phyloP scores from a whole-genome alignment of 2,329 filamentous ascomycete genomes.

The Diaporthe vaccinii region DNA sequence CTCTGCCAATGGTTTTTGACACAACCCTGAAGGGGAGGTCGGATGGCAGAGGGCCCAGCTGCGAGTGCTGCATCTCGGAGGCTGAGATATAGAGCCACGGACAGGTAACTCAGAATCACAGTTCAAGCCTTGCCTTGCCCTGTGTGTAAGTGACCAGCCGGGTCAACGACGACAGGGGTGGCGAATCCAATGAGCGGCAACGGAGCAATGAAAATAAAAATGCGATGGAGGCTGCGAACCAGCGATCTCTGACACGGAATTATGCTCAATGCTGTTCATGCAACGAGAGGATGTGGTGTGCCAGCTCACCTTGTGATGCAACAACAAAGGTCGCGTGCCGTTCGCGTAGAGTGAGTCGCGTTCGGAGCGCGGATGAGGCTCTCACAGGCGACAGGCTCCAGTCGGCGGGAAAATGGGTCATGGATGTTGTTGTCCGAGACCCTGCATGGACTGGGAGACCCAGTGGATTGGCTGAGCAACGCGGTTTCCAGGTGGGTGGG shows the following conservation, averaged over 20 bases:
- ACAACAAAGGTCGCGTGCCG: constrained; percentile 33
- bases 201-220: background rate
- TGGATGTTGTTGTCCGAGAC: constrained; percentile 33
- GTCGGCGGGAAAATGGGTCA: constrained; percentile 30
- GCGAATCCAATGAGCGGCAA: constrained; percentile 15
- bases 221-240: constrained; percentile 25
- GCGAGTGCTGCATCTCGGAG: constrained; percentile 76
- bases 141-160: constrained; percentile 12
- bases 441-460: constrained; percentile 6
- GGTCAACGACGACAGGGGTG: constrained; percentile 21
- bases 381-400: constrained; percentile 14
- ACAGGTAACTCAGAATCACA: constrained; percentile 5
- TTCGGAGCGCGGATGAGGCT: constrained; percentile 24
- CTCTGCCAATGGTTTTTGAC: constrained; percentile 95
- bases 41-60: constrained; percentile 85
- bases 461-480: constrained; percentile 39
- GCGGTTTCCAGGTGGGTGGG: constrained; percentile 32
- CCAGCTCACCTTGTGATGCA: constrained; percentile 3
- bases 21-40: constrained; percentile 94
- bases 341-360: constrained; percentile 41
- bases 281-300: constrained; percentile 12
- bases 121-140: constrained; percentile 2
- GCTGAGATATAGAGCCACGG: constrained; percentile 32
- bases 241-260: background rate
- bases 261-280: constrained; percentile 15